Evolutionary conservation across 257 asterid genomes (phyloP).

Genomic region (Voacanga thouarsii): DNA sequence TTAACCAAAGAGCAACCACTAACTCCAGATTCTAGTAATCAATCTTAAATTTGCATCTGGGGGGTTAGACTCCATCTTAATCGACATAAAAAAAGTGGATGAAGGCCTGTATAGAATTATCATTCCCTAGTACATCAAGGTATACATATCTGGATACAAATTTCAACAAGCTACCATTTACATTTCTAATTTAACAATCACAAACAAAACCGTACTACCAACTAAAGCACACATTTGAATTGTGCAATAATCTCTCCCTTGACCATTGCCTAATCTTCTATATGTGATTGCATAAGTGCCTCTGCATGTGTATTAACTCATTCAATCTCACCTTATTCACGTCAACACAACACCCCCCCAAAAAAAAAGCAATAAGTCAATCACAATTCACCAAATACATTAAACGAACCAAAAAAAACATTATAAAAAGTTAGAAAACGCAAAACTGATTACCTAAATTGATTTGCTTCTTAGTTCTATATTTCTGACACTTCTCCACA

Average conservation of each 20-base stretch:
- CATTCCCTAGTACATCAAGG: background rate
- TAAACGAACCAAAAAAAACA: too few relatives aligned
- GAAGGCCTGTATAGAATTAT: background rate
- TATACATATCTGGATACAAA: background rate
- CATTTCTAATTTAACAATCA: background rate
- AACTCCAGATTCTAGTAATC: background rate
- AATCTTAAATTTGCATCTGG: background rate
- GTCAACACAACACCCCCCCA: too few relatives aligned
- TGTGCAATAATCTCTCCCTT: background rate
- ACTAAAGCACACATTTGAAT: slow-evolving; percentile 1
- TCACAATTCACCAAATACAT: background rate
- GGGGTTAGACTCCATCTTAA: too few relatives aligned
- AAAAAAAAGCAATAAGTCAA: too few relatives aligned
- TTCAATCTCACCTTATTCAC: too few relatives aligned
- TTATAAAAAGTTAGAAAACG: background rate
- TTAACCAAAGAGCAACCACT: background rate
- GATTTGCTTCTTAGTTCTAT: slow-evolving; percentile 66
- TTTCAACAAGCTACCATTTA: background rate
- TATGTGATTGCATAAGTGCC: too few relatives aligned
- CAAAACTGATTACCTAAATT: slow-evolving; percentile 59
- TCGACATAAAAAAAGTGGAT: background rate
- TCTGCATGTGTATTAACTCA: too few relatives aligned
- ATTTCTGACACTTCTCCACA: slow-evolving; percentile 68
- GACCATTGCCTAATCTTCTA: too few relatives aligned
- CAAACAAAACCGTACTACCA: background rate